A percentile compares a stretch with the other conserved stretches of the same genome.
Evolutionary conservation across 352 stramenopile genomes (phyloP).

Genomic region (Aphanomyces stellatus): DNA sequence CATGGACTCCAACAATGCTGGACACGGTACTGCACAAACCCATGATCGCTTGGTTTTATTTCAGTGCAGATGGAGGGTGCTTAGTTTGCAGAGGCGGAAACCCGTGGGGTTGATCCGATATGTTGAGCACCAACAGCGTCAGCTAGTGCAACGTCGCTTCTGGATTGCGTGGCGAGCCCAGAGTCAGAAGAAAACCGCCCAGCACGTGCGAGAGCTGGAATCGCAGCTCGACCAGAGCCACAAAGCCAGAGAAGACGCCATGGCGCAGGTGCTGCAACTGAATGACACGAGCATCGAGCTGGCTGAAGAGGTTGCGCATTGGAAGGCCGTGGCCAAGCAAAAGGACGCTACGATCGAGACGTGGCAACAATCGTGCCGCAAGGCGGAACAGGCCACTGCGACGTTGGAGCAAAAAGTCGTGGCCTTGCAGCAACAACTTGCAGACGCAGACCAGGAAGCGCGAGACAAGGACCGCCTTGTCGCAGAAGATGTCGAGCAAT

Average conservation of each 20-base stretch:
- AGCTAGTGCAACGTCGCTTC: neutral
- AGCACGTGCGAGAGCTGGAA: neutral
- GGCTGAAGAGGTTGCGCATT: neutral
- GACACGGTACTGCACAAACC: neutral
- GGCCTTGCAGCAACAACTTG: constrained; percentile 24
- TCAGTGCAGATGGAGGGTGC: constrained; percentile 2
- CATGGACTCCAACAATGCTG: neutral
- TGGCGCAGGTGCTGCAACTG: neutral
- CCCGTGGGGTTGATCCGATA: neutral
- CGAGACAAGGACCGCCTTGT: neutral
- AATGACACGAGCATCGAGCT: constrained; percentile 2
- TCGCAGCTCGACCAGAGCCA: neutral
- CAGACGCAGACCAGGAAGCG: neutral
- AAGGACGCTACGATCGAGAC: constrained; percentile 19
- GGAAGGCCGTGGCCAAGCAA: constrained; percentile 8
- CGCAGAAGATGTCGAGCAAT: neutral
- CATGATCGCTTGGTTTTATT: neutral
- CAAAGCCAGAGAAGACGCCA: neutral
- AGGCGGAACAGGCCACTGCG: constrained; percentile 7
- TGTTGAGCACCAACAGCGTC: neutral
- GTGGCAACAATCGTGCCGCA: constrained; percentile 17
- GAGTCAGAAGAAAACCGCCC: neutral
- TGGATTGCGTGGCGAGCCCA: neutral
- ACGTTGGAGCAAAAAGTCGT: constrained; percentile 29
- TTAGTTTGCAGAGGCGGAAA: neutral